phyloP scores from a whole-genome alignment of 768 basidiomycete genomes.

The Infundibulicybe gibba region DNA sequence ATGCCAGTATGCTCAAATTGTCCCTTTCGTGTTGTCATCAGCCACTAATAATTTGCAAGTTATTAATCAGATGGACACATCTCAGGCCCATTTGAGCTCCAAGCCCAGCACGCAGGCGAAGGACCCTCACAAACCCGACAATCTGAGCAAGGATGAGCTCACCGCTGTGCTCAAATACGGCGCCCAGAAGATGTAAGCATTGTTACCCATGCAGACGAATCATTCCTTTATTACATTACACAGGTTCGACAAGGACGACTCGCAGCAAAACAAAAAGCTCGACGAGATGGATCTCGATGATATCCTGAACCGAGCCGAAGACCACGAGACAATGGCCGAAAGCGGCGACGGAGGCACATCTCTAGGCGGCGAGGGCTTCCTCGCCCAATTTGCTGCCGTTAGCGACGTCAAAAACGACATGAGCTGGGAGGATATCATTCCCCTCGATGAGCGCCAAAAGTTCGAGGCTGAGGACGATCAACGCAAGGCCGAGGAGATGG shows the following conservation, averaged over 20 bases:
- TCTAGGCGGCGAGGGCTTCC: slow-evolving; percentile 95
- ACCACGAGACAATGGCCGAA: slow-evolving; percentile 89
- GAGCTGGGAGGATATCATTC: slow-evolving; percentile 99
- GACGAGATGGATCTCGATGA: slow-evolving; percentile 99
- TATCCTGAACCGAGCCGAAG: slow-evolving; percentile 94
- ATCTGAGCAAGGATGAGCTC: slow-evolving; percentile 93
- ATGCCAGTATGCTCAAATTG: slow-evolving; percentile 80
- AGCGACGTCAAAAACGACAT: slow-evolving; percentile 99
- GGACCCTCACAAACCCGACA: slow-evolving; percentile 72
- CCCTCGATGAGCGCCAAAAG: slow-evolving; percentile 83
- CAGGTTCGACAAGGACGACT: slow-evolving; percentile 97
- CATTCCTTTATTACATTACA: slow-evolving; percentile 7
- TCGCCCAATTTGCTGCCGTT: slow-evolving; percentile 91
- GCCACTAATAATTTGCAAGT: slow-evolving; percentile 43
- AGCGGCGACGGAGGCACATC: slow-evolving; percentile 85
- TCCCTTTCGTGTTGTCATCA: background rate
- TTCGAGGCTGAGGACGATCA: slow-evolving; percentile 81
- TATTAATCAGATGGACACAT: slow-evolving; percentile 99
- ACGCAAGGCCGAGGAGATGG: slow-evolving; percentile 67
- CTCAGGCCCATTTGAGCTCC: slow-evolving; percentile 90
- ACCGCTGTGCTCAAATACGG: slow-evolving; percentile 98
- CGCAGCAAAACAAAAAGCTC: slow-evolving; percentile 88
- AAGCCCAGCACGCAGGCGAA: slow-evolving; percentile 59
- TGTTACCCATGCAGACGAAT: slow-evolving; percentile 5
- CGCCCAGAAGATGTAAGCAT: slow-evolving; percentile 88